Evolutionary conservation across 129 eudicot species (phyloP).

Genomic region (Saposhnikovia divaricata): DNA sequence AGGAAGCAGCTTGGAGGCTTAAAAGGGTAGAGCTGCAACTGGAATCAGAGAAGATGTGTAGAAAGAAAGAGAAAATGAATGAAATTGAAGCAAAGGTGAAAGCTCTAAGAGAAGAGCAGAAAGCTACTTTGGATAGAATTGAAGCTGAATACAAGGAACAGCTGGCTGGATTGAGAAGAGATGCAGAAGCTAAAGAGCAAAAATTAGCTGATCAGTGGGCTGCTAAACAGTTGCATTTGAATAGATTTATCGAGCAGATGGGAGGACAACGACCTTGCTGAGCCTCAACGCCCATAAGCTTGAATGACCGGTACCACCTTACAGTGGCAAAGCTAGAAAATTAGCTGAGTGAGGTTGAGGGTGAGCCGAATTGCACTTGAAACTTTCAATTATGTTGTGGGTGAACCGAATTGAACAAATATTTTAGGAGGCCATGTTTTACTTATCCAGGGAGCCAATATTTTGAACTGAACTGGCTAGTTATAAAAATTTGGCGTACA

Average conservation of each 20-base stretch:
- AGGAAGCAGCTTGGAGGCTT: slow-evolving; percentile 63
- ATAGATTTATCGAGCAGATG: background rate
- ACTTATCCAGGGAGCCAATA: too few relatives aligned
- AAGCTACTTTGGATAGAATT: slow-evolving; percentile 30
- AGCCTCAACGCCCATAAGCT: background rate
- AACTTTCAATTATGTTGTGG: too few relatives aligned
- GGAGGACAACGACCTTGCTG: background rate
- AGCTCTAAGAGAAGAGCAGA: slow-evolving; percentile 52
- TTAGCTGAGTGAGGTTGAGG: too few relatives aligned
- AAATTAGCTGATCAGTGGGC: slow-evolving; percentile 4
- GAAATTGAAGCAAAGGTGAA: slow-evolving; percentile 51
- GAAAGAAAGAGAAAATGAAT: slow-evolving; percentile 45
- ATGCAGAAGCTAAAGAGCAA: slow-evolving; percentile 1
- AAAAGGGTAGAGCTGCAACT: slow-evolving; percentile 52
- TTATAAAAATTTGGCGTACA: too few relatives aligned
- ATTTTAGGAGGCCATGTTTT: too few relatives aligned
- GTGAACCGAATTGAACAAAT: too few relatives aligned
- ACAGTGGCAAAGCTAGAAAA: too few relatives aligned
- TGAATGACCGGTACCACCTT: too few relatives aligned
- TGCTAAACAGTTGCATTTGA: background rate
- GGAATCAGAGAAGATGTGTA: slow-evolving; percentile 50
- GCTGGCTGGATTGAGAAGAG: slow-evolving; percentile 28
- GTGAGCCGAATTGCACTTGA: too few relatives aligned
- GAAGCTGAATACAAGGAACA: slow-evolving; percentile 56
- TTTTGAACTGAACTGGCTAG: too few relatives aligned